Percentiles rank a stretch among this genome's conserved stretches.
Conservation (phyloP, 805 yeast species). For the Yamadazyma sp. region DNA sequence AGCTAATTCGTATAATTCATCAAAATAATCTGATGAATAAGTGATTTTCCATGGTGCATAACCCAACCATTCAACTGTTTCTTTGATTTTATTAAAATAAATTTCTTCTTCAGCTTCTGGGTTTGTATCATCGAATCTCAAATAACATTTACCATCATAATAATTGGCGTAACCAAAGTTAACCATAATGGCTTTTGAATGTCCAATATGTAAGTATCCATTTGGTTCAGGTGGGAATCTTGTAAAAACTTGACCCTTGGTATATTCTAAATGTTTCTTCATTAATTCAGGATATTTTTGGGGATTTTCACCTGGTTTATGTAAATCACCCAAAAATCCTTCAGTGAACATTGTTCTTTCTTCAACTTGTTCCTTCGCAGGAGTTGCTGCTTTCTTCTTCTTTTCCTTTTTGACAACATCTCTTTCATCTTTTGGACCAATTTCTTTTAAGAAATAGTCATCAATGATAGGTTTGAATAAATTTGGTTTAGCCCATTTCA, state of each 20-base stretch:
- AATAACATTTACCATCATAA: conserved; percentile 82
- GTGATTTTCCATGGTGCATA: conserved; percentile 92
- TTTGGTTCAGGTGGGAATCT: conserved; percentile 99
- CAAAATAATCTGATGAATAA: conserved; percentile 94
- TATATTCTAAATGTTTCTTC: conserved; percentile 72
- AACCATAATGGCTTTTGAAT: conserved; percentile 95
- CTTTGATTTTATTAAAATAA: conserved; percentile 78
- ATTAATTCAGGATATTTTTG: conserved; percentile 85
- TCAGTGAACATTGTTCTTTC: conserved; percentile 83
- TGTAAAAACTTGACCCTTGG: conserved; percentile 82
- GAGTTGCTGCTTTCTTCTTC: conserved; percentile 27
- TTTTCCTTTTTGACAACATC: conserved; percentile 79
- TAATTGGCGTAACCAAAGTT: conserved; percentile 95
- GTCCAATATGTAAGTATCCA: conserved; percentile 96
- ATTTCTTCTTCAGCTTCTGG: conserved; percentile 98
- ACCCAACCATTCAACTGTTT: conserved; percentile 92
- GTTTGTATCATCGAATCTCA: conserved; percentile 95
- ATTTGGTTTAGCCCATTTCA: conserved; percentile 92
- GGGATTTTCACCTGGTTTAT: conserved; percentile 92
- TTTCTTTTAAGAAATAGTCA: conserved; percentile 58
- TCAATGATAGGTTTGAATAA: conserved; percentile 87
- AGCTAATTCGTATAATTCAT: conserved; percentile 82
- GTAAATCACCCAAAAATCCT: conserved; percentile 93
- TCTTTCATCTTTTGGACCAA: conserved; percentile 97
- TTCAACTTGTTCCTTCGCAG: conserved; percentile 10